phyloP scores from a whole-genome alignment of 1,284 basidiomycete genomes.

The Lentinus polychrous region DNA sequence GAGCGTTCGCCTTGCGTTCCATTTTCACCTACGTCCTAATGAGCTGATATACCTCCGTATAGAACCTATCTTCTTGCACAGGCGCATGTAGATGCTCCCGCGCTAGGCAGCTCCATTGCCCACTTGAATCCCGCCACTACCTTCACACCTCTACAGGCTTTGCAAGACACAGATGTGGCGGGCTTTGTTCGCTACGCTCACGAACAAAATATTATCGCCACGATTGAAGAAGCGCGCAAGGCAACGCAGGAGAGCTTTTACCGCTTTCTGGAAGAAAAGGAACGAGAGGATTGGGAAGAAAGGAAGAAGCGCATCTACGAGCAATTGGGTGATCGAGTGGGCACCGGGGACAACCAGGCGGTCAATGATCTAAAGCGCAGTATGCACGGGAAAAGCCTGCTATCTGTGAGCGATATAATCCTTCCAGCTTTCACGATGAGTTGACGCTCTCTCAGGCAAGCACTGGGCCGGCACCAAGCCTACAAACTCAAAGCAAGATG shows the following conservation, averaged over 20 bases:
- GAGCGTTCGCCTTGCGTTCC: constrained; percentile 53
- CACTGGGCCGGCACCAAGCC: constrained; percentile 46
- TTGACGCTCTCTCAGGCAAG: constrained; percentile 31
- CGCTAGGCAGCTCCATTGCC: constrained; percentile 73
- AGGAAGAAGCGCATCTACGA: constrained; percentile 89
- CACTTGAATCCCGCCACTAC: constrained; percentile 80
- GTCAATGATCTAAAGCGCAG: constrained; percentile 55
- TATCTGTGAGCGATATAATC: constrained; percentile 37
- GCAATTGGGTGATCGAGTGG: constrained; percentile 70
- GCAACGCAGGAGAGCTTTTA: constrained; percentile 87
- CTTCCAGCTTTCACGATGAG: neutral
- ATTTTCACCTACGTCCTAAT: neutral
- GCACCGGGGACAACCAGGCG: constrained; percentile 41
- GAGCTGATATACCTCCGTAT: neutral
- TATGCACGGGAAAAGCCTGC: constrained; percentile 45
- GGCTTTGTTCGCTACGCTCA: constrained; percentile 88
- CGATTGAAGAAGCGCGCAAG: constrained; percentile 84
- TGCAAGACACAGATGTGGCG: constrained; percentile 87
- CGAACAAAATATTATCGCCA: constrained; percentile 90
- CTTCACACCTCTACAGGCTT: constrained; percentile 82
- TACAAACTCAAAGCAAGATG: constrained; percentile 90
- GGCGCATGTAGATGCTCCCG: constrained; percentile 83
- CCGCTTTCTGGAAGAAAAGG: constrained; percentile 67
- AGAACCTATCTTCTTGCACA: constrained; percentile 85
- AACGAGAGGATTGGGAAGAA: constrained; percentile 81